A percentile compares a stretch with the other conserved stretches of the same genome.
Conservation (phyloP, 2,329 filamentous ascomycete species). For the Myriosclerotinia scirpicola region DNA sequence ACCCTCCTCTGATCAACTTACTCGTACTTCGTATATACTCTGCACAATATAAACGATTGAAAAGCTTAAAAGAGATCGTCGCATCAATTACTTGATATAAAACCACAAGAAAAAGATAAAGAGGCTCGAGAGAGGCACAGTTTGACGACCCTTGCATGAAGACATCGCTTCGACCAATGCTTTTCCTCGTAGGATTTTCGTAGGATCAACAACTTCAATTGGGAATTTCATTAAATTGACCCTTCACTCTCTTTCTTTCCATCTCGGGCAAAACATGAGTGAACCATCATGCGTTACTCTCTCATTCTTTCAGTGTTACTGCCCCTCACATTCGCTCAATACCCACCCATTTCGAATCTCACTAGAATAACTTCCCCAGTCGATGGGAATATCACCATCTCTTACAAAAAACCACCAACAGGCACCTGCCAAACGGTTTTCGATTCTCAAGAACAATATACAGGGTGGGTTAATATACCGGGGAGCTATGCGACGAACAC, state of each 20-base stretch:
- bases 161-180: conserved; percentile 12
- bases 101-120: conserved; percentile 5
- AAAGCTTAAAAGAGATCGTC: not conserved
- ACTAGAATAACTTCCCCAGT: conserved; percentile 62
- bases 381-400: conserved; percentile 62
- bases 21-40: not conserved
- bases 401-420: conserved; percentile 61
- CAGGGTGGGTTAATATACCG: conserved; percentile 66
- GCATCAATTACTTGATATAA: too few relatives aligned
- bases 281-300: conserved; percentile 35
- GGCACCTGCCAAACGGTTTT: conserved; percentile 67
- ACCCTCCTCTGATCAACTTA: not conserved
- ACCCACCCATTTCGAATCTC: conserved; percentile 46
- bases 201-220: conserved; percentile 16
- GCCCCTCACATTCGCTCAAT: conserved; percentile 39
- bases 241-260: conserved; percentile 23
- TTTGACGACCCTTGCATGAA: conserved; percentile 12
- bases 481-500: conserved; percentile 52
- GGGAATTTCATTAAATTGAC: not conserved
- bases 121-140: conserved; percentile 4
- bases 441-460: conserved; percentile 64
- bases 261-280: conserved; percentile 34
- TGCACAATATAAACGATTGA: not conserved
- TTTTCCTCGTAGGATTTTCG: conserved; percentile 12
- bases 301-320: conserved; percentile 31